These are phyloP conservation scores for Trichosanthes truncata DNA, from an alignment of 306 rosid genomes.

Conservation along the genomic window DNA sequence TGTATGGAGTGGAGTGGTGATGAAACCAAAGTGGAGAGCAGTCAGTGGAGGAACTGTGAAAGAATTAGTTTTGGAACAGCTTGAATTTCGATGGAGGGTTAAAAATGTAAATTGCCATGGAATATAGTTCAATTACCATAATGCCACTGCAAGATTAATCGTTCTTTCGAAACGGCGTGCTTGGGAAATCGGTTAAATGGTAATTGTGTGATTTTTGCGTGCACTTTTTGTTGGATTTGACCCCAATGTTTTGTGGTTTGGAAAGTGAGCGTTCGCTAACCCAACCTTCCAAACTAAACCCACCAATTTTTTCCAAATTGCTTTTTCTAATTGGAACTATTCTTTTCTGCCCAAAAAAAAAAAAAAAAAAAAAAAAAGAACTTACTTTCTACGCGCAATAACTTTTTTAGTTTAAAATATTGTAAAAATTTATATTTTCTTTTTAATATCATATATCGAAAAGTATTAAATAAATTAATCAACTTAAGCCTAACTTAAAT, in stretches of 20 bases:
- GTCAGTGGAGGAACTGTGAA: background rate
- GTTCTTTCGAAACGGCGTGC: background rate
- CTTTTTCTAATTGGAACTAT: background rate
- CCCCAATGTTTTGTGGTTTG: background rate
- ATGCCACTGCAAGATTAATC: background rate
- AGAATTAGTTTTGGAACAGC: background rate
- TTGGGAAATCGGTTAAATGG: background rate
- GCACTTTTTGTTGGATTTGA: background rate
- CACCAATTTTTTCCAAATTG: background rate
- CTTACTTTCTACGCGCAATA: too few relatives aligned
- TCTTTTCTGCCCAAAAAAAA: too few relatives aligned
- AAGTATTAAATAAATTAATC: too few relatives aligned
- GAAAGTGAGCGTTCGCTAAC: background rate
- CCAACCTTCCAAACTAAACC: background rate
- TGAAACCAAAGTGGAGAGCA: constrained; percentile 25
- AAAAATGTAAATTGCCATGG: background rate
- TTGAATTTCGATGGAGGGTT: background rate
- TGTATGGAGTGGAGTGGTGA: constrained; percentile 20
- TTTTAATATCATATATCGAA: too few relatives aligned
- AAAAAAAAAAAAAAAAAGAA: too few relatives aligned
- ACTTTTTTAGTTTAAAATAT: too few relatives aligned
- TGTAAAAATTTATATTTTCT: too few relatives aligned
- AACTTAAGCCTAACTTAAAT: too few relatives aligned
- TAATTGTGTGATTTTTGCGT: background rate
- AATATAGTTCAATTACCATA: constrained; percentile 12